Conservation (phyloP, 345 rosid species). For the Eucalyptus marginata region DNA sequence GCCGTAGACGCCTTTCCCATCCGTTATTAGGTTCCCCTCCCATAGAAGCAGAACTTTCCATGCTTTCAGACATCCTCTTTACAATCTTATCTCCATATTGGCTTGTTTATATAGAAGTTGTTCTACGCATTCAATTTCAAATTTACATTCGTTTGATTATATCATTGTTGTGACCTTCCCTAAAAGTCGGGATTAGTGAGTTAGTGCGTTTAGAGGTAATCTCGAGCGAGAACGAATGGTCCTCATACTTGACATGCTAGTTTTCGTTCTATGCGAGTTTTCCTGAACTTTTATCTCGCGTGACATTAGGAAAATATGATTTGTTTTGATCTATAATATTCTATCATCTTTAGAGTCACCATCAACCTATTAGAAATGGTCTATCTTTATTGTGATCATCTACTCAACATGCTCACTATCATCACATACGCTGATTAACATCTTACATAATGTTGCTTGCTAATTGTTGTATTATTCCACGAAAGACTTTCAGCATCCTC, state of each 20-base stretch:
- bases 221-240: accelerated
- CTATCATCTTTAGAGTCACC: background rate
- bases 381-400: background rate
- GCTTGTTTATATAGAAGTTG: background rate
- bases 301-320: background rate
- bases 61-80: background rate
- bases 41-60: background rate
- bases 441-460: background rate
- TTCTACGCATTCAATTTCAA: background rate
- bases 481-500: background rate
- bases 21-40: background rate
- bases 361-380: background rate
- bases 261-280: no score
- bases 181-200: background rate
- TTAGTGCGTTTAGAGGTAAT: background rate
- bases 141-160: background rate
- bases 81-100: background rate
- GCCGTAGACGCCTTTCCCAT: background rate
- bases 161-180: background rate
- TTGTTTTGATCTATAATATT: accelerated
- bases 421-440: background rate
- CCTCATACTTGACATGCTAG: background rate
- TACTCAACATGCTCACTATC: background rate
- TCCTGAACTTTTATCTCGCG: background rate
- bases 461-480: no score